Conservation (phyloP, 78 protist genomes). For the Capsaspora owczarzaki region DNA sequence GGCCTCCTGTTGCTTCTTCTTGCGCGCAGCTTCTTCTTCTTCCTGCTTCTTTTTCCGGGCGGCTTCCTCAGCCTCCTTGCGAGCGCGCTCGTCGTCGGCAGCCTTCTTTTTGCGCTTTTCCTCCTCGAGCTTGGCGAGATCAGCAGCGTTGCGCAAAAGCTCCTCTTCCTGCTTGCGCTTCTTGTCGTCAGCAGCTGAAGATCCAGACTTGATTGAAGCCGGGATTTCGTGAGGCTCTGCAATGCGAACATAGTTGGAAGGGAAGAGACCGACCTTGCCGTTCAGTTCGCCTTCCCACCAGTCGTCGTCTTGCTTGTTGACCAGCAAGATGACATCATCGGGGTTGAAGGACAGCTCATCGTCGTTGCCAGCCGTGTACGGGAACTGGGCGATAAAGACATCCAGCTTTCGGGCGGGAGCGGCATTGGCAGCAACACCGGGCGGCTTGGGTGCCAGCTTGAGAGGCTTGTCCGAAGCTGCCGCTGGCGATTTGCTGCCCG, state of each 20-base stretch:
- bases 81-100: background rate
- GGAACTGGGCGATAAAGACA: background rate
- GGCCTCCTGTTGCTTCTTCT: too few species aligned
- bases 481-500: too few species aligned
- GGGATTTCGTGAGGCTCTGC: too few species aligned
- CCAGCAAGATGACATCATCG: background rate
- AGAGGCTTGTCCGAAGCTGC: background rate
- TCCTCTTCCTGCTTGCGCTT: constrained; percentile 6
- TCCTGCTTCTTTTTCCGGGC: too few species aligned
- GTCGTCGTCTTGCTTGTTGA: background rate
- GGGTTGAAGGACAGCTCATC: background rate
- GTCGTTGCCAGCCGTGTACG: background rate
- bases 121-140: background rate
- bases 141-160: background rate
- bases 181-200: background rate
- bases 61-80: background rate
- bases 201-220: too few species aligned
- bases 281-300: background rate
- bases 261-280: background rate
- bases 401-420: background rate
- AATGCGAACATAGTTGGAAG: background rate
- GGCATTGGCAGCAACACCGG: background rate
- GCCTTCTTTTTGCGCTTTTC: too few species aligned
- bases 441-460: background rate
- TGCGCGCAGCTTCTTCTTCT: too few species aligned